Evolutionary conservation across 75 land plant genomes (phyloP).

Genomic region (Cryptomeria japonica): DNA sequence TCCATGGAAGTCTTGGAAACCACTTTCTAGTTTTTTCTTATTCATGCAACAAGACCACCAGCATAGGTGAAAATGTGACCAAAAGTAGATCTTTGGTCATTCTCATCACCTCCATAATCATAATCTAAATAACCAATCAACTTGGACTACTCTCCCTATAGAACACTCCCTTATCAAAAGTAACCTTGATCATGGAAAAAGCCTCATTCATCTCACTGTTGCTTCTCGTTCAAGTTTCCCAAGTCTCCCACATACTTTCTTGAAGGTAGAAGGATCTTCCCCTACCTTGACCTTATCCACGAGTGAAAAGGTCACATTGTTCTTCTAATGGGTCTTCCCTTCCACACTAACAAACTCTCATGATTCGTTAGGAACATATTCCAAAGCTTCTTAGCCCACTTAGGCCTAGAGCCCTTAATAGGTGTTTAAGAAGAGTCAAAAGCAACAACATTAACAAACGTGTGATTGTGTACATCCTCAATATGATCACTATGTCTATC

Average conservation of each 20-base stretch:
- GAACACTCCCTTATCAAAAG: no score
- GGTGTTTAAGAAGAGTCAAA: background rate
- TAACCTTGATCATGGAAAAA: background rate
- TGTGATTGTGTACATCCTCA: background rate
- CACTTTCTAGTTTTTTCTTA: no score
- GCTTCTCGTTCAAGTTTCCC: conserved; percentile 16
- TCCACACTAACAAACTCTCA: background rate
- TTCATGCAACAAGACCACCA: no score
- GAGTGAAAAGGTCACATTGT: background rate
- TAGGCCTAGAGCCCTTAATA: background rate
- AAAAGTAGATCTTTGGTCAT: no score
- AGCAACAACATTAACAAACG: background rate
- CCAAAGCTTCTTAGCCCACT: background rate
- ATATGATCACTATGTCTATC: background rate
- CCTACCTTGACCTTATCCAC: no score
- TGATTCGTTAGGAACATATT: background rate
- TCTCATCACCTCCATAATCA: no score
- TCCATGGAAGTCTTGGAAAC: no score
- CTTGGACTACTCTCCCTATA: no score
- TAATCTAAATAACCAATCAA: no score
- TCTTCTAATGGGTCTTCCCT: background rate
- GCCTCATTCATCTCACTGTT: background rate
- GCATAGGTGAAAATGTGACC: no score
- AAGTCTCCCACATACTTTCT: no score
- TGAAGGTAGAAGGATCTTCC: no score